These are phyloP conservation scores for Trichocomaceae sp. DNA, from an alignment of 2,329 filamentous ascomycete species.

Conservation along the genomic window DNA sequence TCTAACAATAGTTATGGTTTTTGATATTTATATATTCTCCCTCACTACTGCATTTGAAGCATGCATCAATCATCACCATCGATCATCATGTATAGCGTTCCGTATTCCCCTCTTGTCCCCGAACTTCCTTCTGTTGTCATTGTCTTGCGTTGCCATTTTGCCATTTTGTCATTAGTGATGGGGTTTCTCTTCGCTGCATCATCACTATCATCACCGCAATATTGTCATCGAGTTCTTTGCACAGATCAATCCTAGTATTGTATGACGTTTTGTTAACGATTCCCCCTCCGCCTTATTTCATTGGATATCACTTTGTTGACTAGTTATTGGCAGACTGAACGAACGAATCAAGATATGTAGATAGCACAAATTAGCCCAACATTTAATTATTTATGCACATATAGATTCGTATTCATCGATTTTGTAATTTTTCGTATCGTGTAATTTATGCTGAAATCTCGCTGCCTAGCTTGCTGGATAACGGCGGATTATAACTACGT, in stretches of 20 bases:
- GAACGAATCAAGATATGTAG: background rate
- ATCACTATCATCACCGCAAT: background rate
- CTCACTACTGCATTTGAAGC: slow-evolving; percentile 3
- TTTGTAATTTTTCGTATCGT: background rate
- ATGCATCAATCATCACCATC: background rate
- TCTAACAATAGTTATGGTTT: background rate
- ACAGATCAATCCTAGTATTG: slow-evolving; percentile 3
- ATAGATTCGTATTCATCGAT: too few relatives aligned
- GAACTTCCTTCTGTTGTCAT: background rate
- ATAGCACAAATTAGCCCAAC: background rate
- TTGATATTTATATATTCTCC: background rate
- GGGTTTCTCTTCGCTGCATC: slow-evolving; percentile 1
- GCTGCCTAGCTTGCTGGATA: background rate
- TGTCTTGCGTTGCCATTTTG: too few relatives aligned
- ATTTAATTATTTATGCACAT: background rate
- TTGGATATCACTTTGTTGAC: background rate
- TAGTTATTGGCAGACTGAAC: background rate
- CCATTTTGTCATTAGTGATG: slow-evolving; percentile 1
- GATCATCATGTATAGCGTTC: background rate
- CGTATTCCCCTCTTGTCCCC: background rate
- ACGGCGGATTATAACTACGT: too few relatives aligned
- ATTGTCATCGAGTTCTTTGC: slow-evolving; percentile 6
- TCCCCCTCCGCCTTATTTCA: slow-evolving; percentile 6
- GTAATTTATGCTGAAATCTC: background rate
- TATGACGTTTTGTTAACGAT: slow-evolving; percentile 8